Conservation (phyloP, 805 yeast species). For the Saturnispora hagleri region DNA sequence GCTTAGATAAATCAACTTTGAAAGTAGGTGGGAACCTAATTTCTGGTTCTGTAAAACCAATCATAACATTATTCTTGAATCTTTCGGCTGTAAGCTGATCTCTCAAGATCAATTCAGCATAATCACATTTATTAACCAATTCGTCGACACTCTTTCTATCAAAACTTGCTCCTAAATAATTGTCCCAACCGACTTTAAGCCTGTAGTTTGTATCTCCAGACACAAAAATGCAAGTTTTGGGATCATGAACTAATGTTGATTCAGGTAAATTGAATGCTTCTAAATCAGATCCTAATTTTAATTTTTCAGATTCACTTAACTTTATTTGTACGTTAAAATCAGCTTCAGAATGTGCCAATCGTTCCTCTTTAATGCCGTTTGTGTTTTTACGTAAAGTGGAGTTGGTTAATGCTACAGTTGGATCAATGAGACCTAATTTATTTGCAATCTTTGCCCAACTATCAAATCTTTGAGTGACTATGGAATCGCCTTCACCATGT, state of each 20-base stretch:
- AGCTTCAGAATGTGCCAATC: slow-evolving; percentile 1
- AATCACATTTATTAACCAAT: slow-evolving; percentile 19
- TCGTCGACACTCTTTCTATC: slow-evolving; percentile 6
- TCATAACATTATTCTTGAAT: slow-evolving; percentile 28
- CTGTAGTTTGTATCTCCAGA: slow-evolving; percentile 53
- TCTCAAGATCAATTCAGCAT: slow-evolving; percentile 28
- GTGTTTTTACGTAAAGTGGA: slow-evolving; percentile 3
- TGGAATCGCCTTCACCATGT: slow-evolving; percentile 33
- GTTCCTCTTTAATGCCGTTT: slow-evolving; percentile 1
- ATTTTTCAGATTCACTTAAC: slow-evolving; percentile 3
- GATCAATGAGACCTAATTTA: slow-evolving; percentile 11
- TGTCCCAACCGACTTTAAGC: slow-evolving; percentile 17
- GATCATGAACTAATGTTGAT: slow-evolving; percentile 3
- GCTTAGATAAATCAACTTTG: slow-evolving; percentile 21
- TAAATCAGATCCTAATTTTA: neutral
- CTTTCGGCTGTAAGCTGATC: slow-evolving; percentile 37
- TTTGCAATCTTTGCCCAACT: slow-evolving; percentile 12
- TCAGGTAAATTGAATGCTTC: neutral
- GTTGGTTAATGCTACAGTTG: slow-evolving; percentile 8
- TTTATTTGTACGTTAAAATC: neutral
- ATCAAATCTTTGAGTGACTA: slow-evolving; percentile 11
- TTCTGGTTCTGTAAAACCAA: slow-evolving; percentile 38
- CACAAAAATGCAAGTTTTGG: slow-evolving; percentile 23
- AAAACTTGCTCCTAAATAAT: slow-evolving; percentile 5
- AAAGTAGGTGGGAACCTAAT: slow-evolving; percentile 48